Percentiles rank a stretch among this genome's conserved stretches.
Conservation (phyloP, 148 eudicot species). For the Bassia scoparia region DNA sequence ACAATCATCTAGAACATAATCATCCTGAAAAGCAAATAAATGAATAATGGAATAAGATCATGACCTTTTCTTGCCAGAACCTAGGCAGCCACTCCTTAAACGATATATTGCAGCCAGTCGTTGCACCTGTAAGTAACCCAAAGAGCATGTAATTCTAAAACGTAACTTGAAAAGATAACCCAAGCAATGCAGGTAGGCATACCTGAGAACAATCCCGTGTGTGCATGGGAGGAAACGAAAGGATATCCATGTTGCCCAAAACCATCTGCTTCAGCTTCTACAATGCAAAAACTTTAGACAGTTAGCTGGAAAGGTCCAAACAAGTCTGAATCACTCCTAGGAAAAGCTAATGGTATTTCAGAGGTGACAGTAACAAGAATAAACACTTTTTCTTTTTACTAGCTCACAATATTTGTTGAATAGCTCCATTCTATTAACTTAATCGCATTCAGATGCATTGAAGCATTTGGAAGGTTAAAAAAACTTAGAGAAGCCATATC, state of each 20-base stretch:
- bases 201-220: slow-evolving; percentile 89
- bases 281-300: slow-evolving; percentile 24
- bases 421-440: neutral
- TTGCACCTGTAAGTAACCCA: slow-evolving; percentile 52
- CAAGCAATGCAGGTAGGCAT: slow-evolving; percentile 2
- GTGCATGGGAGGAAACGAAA: slow-evolving; percentile 79
- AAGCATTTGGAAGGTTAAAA: slow-evolving; percentile 5
- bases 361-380: neutral
- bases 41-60: neutral
- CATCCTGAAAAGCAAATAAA: neutral
- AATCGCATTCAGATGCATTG: neutral
- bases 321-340: neutral
- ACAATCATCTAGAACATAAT: neutral
- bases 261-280: slow-evolving; percentile 85
- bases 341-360: neutral
- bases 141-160: neutral
- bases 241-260: slow-evolving; percentile 45
- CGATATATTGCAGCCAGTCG: slow-evolving; percentile 81
- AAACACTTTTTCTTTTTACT: neutral
- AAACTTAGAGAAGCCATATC: neutral
- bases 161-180: neutral
- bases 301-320: slow-evolving; percentile 20
- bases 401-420: neutral
- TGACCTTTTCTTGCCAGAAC: slow-evolving; percentile 87
- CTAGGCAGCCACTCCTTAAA: slow-evolving; percentile 58